Evolutionary conservation across 495 filamentous ascomycete genomes (phyloP).

Genomic region (Penicillium silybi): DNA sequence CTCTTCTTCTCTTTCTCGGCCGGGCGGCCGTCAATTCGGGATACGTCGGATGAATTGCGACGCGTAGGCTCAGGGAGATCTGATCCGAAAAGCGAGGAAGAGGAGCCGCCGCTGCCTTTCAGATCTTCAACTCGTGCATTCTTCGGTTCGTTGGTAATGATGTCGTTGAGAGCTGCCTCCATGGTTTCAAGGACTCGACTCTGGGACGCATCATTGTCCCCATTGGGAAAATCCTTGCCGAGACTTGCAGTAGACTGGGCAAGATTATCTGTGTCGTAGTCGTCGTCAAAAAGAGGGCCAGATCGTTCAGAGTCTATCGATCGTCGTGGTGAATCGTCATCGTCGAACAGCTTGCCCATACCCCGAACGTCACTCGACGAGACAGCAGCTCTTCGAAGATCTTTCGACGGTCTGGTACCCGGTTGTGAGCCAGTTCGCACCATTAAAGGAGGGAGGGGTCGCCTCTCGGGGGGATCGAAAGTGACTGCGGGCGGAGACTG

Average conservation of each 20-base stretch:
- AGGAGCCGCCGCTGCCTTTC: conserved; percentile 51
- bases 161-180: conserved; percentile 91
- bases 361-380: conserved; percentile 54
- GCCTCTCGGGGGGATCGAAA: conserved; percentile 31
- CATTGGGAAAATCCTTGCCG: conserved; percentile 47
- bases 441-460: conserved; percentile 40
- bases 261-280: conserved; percentile 60
- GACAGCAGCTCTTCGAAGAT: conserved; percentile 55
- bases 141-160: conserved; percentile 75
- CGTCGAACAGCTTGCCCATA: conserved; percentile 41
- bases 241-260: conserved; percentile 58
- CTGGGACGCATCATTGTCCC: conserved; percentile 41
- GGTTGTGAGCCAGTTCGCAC: conserved; percentile 41
- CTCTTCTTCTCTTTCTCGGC: conserved; percentile 70
- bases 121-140: conserved; percentile 62
- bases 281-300: conserved; percentile 60
- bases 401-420: conserved; percentile 29
- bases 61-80: conserved; percentile 47
- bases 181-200: conserved; percentile 78
- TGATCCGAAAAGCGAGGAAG: conserved; percentile 33
- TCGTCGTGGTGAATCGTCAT: conserved; percentile 46
- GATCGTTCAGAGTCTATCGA: conserved; percentile 57
- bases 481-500: conserved; percentile 23
- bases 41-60: conserved; percentile 54
- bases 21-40: conserved; percentile 33